Evolutionary conservation across 371 early-diverging fungal genomes (phyloP).

Genomic region (Furculomyces boomerangus): DNA sequence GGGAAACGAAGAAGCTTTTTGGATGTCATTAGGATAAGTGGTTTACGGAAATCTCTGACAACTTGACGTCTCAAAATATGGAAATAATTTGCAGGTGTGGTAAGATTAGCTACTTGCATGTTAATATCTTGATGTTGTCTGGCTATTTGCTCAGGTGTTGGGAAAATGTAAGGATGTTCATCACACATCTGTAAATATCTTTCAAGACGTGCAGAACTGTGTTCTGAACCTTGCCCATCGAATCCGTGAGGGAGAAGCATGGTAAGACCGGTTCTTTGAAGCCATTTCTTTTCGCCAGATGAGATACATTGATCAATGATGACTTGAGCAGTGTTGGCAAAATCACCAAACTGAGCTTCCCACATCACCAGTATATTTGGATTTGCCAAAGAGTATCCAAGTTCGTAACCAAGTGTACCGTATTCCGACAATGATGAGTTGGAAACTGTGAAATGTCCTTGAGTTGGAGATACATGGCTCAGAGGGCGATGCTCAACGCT

Average conservation of each 20-base stretch:
- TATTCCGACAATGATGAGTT: constrained; percentile 81
- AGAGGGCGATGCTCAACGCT: constrained; percentile 50
- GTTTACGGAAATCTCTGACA: constrained; percentile 74
- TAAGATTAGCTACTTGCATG: constrained; percentile 83
- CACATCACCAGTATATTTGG: constrained; percentile 74
- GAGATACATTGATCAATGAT: constrained; percentile 82
- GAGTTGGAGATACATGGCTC: constrained; percentile 34
- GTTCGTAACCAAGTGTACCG: constrained; percentile 90
- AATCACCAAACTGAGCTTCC: constrained; percentile 98
- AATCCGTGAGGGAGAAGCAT: constrained; percentile 92
- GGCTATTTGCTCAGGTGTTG: constrained; percentile 9
- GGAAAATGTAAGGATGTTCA: constrained; percentile 27
- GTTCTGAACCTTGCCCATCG: constrained; percentile 95
- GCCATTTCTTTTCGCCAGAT: constrained; percentile 87
- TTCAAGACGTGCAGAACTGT: constrained; percentile 75
- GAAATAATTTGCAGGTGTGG: constrained; percentile 92
- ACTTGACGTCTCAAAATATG: constrained; percentile 86
- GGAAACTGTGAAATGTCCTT: constrained; percentile 61
- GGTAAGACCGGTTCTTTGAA: constrained; percentile 72
- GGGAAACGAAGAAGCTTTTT: constrained; percentile 62
- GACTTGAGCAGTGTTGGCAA: constrained; percentile 91
- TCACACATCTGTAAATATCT: constrained; percentile 90
- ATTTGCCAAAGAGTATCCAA: constrained; percentile 74
- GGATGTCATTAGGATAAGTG: constrained; percentile 72
- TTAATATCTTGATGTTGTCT: constrained; percentile 36